Evolutionary conservation across 2,329 filamentous ascomycete genomes (phyloP), one percentile per base, ranked within the genome.

Genomic region (Colletotrichum sojae): DNA sequence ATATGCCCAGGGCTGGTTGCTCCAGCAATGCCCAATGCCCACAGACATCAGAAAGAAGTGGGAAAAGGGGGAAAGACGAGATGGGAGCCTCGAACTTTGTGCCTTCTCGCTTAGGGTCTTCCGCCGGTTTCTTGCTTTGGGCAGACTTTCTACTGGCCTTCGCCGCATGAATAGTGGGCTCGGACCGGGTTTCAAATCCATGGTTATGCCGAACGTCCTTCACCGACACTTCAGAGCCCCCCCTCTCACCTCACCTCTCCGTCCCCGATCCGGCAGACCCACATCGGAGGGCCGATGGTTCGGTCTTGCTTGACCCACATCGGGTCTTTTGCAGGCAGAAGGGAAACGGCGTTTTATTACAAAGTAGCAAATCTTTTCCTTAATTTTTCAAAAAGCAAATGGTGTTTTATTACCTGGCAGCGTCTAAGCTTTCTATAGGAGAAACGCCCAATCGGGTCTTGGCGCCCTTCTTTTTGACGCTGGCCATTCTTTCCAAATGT

Each of bases 151-250:
- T 10, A 12, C 48, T 16, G 48, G 20, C 48, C 48, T 27, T 60
- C 31, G 57, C 46, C 6, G 57, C 57, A 60, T 60, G 31, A 52
- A 36, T 51, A 13, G 20, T 52, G 46, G 57, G 46, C 57, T 60
- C 57, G 57, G 57, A 51, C 57, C 57, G 36, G 46, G 45, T 60
- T 60, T 60, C 46, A 46, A 52, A 27, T 52, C 20, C 57, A 60
- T 27, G 12, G 25, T 60, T 52, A 60, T 60, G 36, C 57, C 57
- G 46, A 52, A 36, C 10, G 5, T 25, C 22, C 46, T 43, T 60
- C 57, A 51, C 57, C 57, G 57, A 60, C 46, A 60, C 40, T 43
- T 43, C 40, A 3, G 31, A 36, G 31, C 31, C 8, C 31, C 6
- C 31, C 5, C 31, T 31, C 6, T 8, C 31, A 36, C 31, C 31